Conservation (phyloP, 768 basidiomycete genomes). For the Exsudoporus frostii region DNA sequence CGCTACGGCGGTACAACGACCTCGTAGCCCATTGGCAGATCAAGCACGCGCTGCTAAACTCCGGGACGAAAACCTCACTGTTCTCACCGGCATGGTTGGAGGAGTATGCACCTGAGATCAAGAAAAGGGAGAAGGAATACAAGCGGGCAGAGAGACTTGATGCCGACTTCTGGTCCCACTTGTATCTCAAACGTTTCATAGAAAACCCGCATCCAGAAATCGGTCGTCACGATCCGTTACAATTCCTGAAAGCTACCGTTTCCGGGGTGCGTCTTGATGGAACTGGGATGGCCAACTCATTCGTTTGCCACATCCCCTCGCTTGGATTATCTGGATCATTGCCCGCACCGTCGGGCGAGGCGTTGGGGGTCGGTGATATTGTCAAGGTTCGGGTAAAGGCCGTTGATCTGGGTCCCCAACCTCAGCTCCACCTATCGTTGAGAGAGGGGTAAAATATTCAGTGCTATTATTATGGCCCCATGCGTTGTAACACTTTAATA, state of each 20-base stretch:
- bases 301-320: conserved; percentile 23
- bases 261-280: conserved; percentile 18
- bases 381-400: conserved; percentile 26
- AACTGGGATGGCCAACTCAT: conserved; percentile 4
- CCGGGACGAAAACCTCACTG: conserved; percentile 32
- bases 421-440: conserved; percentile 22
- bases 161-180: conserved; percentile 39
- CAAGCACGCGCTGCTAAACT: conserved; percentile 63
- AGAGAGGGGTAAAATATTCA: conserved; percentile 5
- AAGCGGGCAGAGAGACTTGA: conserved; percentile 34
- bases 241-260: conserved; percentile 26
- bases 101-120: conserved; percentile 38
- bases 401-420: conserved; percentile 30
- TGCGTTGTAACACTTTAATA: no score
- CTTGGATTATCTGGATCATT: conserved; percentile 25
- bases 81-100: conserved; percentile 49
- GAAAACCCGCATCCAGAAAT: conserved; percentile 19
- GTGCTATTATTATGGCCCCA: no score
- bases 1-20: conserved; percentile 82
- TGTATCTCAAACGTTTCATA: conserved; percentile 39
- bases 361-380: conserved; percentile 25
- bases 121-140: conserved; percentile 33
- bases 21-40: conserved; percentile 91
- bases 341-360: conserved; percentile 2
- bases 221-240: conserved; percentile 27